Conservation (phyloP, 1,284 basidiomycete genomes). For the Malassezia obtusa region DNA sequence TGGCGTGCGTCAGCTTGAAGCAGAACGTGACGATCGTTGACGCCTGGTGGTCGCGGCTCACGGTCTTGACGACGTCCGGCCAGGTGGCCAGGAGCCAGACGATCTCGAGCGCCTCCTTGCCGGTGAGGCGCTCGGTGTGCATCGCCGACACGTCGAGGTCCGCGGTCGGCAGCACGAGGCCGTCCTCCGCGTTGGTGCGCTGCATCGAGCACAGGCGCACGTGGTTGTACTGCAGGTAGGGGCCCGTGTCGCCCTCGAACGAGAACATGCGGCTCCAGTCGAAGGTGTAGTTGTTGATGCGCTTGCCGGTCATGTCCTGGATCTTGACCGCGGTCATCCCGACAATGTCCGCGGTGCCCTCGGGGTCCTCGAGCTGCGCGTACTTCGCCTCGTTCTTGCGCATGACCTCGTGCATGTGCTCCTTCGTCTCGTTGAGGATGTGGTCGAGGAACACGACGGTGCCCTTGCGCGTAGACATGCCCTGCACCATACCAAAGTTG, state of each 20-base stretch:
- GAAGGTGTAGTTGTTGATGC: slow-evolving; percentile 93
- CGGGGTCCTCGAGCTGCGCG: slow-evolving; percentile 75
- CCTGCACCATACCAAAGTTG: slow-evolving; percentile 83
- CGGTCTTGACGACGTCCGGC: slow-evolving; percentile 78
- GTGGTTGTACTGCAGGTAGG: slow-evolving; percentile 64
- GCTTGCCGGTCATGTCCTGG: slow-evolving; percentile 93
- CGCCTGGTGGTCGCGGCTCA: slow-evolving; percentile 77
- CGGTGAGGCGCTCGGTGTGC: slow-evolving; percentile 60
- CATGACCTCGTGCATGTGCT: slow-evolving; percentile 96
- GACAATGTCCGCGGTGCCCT: slow-evolving; percentile 69
- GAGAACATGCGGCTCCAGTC: slow-evolving; percentile 90
- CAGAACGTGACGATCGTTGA: slow-evolving; percentile 73
- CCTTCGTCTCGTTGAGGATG: slow-evolving; percentile 80
- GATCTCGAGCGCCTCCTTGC: slow-evolving; percentile 72
- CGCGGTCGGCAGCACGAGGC: slow-evolving; percentile 59
- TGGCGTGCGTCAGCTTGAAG: slow-evolving; percentile 67
- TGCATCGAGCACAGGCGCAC: slow-evolving; percentile 84
- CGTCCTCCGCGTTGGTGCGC: slow-evolving; percentile 72
- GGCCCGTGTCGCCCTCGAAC: slow-evolving; percentile 90
- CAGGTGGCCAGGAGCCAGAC: slow-evolving; percentile 75
- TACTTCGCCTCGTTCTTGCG: slow-evolving; percentile 88
- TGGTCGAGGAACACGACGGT: slow-evolving; percentile 91
- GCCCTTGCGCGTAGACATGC: slow-evolving; percentile 95
- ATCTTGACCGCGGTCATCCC: slow-evolving; percentile 96
- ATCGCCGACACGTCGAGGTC: slow-evolving; percentile 57